phyloP scores from a whole-genome alignment of 257 asterid species.

The Solanum lignicaule region DNA sequence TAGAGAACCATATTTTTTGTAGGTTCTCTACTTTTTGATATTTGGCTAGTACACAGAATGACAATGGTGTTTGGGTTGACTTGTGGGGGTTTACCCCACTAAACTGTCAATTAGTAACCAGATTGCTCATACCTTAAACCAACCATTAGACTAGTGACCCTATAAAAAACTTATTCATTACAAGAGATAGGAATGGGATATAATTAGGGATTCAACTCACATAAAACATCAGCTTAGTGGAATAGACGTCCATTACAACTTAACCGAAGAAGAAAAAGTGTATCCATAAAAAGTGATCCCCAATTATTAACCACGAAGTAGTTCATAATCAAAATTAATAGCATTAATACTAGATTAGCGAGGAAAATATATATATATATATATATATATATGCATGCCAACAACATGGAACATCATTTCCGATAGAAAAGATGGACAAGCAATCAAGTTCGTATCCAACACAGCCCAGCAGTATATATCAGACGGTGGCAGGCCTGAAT shows the following conservation, averaged over 20 bases:
- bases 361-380: background rate
- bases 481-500: background rate
- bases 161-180: background rate
- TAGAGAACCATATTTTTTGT: background rate
- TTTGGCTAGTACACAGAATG: background rate
- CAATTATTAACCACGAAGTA: background rate
- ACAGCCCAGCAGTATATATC: background rate
- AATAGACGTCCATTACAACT: background rate
- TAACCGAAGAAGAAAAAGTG: background rate
- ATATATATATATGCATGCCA: background rate
- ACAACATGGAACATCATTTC: background rate
- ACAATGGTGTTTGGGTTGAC: background rate
- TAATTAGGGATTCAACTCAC: background rate
- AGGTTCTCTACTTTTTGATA: background rate
- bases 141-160: background rate
- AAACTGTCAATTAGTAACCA: background rate
- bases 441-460: background rate
- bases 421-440: background rate
- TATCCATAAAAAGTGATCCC: background rate
- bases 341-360: background rate
- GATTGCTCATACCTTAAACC: background rate
- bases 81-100: background rate
- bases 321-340: background rate
- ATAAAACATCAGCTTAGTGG: background rate
- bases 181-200: background rate